Evolutionary conservation across 1,139 yeast species (phyloP), one percentile per base, ranked within the genome.

Genomic region (Hansenula sp.): DNA sequence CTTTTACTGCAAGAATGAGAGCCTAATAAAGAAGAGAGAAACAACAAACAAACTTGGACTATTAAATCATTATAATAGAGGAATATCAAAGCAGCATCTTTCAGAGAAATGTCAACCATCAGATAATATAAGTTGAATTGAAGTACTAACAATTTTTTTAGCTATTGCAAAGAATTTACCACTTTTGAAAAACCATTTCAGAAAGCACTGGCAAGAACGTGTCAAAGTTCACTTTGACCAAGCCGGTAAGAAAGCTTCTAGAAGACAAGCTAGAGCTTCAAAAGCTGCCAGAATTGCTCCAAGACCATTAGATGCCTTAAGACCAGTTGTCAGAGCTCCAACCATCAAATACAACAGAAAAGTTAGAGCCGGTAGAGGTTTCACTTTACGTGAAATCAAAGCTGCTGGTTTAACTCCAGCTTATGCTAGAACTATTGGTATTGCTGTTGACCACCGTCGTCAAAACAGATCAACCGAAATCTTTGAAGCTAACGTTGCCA

Each of bases 121-220:
- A n/a, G n/a, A n/a, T n/a, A n/a, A n/a, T n/a, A n/a, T n/a, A n/a
- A n/a, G n/a, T n/a, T n/a, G 13, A 9, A 33, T 8, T 21, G 6
- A 13, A 5, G n/a, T 24, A 29, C 33, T 30, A 29, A 31, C 30
- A 8, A 28, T 16, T 11, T 8, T 7, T 59, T 71, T 73, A 90
- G 97, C 96, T 75, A 86, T 89, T 80, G 73, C 89, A 66, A 88
- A 89, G 88, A 89, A 89, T 77, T 77, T 82, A 71, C 94, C 96
- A 82, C 79, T 89, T 81, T 87, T 82, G 75, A 82, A 82, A 80
- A 82, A 82, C 77, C 94, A 84, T 77, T 84, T 84, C 86, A 82
- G 89, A 79, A 89, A 90, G 86, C 89, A 88, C 94, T 90, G 97
- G 97, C 97, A 90, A 78, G 94, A 86, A 76, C 87, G 97, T 71